Conservation (phyloP, 2,329 filamentous ascomycete genomes). For the Raffaelea ambrosiae region DNA sequence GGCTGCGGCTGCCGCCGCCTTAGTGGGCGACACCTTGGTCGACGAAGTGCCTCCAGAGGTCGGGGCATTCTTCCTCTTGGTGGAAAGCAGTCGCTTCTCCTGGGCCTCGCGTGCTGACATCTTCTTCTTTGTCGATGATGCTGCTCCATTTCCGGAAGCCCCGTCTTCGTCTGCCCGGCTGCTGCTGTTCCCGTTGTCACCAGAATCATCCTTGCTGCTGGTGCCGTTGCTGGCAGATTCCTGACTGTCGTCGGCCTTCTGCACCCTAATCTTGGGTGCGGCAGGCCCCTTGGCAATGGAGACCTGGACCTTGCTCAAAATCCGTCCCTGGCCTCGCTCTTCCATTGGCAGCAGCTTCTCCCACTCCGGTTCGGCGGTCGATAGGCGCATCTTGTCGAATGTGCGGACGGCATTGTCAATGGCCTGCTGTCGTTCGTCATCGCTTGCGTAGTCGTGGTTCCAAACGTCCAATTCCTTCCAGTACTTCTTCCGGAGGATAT, state of each 20-base stretch:
- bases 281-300: conserved; percentile 45
- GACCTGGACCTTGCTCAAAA: conserved; percentile 53
- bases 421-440: conserved; percentile 48
- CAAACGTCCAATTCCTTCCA: conserved; percentile 60
- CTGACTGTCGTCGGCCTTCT: conserved; percentile 38
- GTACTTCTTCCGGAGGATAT: conserved; percentile 45
- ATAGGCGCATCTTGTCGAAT: conserved; percentile 51
- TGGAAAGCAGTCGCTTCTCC: conserved; percentile 44
- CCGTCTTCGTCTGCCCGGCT: conserved; percentile 19
- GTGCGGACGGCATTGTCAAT: conserved; percentile 52
- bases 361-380: conserved; percentile 49
- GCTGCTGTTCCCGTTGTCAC: conserved; percentile 12
- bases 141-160: conserved; percentile 5
- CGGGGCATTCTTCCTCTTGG: conserved; percentile 24
- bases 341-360: conserved; percentile 49
- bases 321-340: conserved; percentile 52
- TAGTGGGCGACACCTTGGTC: conserved; percentile 29
- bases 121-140: conserved; percentile 36
- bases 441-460: conserved; percentile 47
- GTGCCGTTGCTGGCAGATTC: conserved; percentile 22
- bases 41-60: conserved; percentile 5
- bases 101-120: conserved; percentile 42
- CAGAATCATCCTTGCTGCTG: conserved; percentile 32
- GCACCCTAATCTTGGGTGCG: conserved; percentile 39
- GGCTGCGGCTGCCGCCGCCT: conserved; percentile 27